A percentile compares a stretch with the other conserved stretches of the same genome.
Conservation (phyloP, 495 filamentous ascomycete genomes). For the Sordaria brevicollis region DNA sequence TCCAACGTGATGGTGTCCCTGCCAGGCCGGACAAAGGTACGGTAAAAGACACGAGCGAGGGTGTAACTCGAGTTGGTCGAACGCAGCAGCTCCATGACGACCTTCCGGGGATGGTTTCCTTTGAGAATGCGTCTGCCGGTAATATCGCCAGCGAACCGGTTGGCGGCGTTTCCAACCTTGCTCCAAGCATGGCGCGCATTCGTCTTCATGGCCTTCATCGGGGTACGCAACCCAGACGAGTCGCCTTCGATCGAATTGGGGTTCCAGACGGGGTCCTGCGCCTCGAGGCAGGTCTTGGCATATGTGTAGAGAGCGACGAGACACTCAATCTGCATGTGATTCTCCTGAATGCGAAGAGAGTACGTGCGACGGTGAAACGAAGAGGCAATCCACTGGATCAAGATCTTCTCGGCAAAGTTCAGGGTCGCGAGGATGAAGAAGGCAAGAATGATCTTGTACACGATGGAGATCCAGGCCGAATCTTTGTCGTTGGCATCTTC, state of each 20-base stretch:
- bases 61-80: conserved; percentile 69
- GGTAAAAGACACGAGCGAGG: conserved; percentile 85
- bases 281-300: conserved; percentile 62
- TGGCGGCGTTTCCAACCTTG: conserved; percentile 80
- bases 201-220: conserved; percentile 56
- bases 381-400: conserved; percentile 90
- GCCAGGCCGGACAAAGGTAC: conserved; percentile 69
- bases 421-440: conserved; percentile 69
- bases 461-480: conserved; percentile 58
- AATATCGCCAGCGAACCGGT: conserved; percentile 89
- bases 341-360: conserved; percentile 81
- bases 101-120: conserved; percentile 75
- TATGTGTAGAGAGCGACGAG: conserved; percentile 61
- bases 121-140: conserved; percentile 67
- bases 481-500: conserved; percentile 39
- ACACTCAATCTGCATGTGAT: conserved; percentile 54
- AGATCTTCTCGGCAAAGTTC: conserved; percentile 85
- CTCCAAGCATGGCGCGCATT: conserved; percentile 63
- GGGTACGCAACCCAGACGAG: conserved; percentile 56
- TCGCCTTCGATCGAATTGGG: conserved; percentile 11
- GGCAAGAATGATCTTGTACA: conserved; percentile 81
- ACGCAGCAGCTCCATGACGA: conserved; percentile 65
- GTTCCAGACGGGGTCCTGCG: conserved; percentile 55
- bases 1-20: conserved; percentile 65
- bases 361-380: conserved; percentile 90